Conservation (phyloP, 2,329 filamentous ascomycete species). For the Apiospora koreana region DNA sequence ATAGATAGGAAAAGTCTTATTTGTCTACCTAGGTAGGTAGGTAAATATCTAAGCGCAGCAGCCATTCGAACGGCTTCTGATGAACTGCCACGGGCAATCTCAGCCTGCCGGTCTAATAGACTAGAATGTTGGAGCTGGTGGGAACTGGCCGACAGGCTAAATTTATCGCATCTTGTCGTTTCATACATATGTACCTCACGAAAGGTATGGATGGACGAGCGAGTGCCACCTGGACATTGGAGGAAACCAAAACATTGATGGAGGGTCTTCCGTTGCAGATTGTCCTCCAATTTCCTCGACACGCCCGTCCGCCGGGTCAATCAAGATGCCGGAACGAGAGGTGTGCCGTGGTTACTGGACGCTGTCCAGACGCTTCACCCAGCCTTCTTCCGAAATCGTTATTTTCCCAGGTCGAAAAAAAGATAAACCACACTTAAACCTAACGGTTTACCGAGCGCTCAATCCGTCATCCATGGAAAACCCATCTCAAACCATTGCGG, state of each 20-base stretch:
- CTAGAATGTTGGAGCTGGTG: neutral
- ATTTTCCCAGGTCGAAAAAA: neutral
- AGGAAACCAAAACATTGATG: neutral
- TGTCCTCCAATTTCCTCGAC: neutral
- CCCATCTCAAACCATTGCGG: neutral
- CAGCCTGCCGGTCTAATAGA: too few species aligned
- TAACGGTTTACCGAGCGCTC: neutral
- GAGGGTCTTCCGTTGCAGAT: neutral
- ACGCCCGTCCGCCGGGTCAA: neutral
- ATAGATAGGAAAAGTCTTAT: neutral
- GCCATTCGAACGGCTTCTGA: neutral
- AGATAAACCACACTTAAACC: neutral
- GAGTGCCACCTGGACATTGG: neutral
- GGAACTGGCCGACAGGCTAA: neutral
- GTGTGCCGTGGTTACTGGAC: neutral
- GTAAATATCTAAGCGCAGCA: slow-evolving; percentile 1
- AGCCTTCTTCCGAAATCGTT: neutral
- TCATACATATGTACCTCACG: neutral
- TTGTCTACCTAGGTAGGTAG: too few species aligned
- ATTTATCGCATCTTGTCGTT: neutral
- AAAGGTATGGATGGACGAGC: neutral
- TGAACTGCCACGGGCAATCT: neutral
- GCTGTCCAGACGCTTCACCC: too few species aligned
- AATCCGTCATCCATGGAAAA: neutral
- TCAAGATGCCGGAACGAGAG: neutral